These are phyloP conservation scores for Tricholoma sp. DNA, from an alignment of 768 basidiomycete species.

Conservation along the genomic window DNA sequence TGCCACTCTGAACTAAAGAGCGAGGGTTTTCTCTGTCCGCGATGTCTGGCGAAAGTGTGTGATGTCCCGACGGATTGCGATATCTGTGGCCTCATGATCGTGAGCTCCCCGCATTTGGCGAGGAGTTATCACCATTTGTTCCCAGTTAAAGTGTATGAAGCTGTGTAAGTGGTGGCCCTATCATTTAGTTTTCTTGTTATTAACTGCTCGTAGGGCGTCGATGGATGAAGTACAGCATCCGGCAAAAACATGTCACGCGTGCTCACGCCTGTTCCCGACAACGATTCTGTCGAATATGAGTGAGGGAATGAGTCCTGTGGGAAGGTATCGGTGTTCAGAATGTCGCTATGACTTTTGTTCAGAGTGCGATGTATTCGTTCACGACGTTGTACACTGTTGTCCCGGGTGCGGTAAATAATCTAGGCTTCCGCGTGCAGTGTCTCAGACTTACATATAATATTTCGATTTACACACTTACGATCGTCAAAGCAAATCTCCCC, in stretches of 20 bases:
- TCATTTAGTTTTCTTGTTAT: slow-evolving; percentile 1
- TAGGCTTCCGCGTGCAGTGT: not conserved
- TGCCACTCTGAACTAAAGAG: slow-evolving; percentile 92
- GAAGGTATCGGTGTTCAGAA: slow-evolving; percentile 85
- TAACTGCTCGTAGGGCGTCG: slow-evolving; percentile 29
- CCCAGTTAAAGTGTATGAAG: slow-evolving; percentile 81
- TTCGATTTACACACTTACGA: not conserved
- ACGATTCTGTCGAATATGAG: slow-evolving; percentile 31
- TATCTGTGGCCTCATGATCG: slow-evolving; percentile 96
- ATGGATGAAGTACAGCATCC: slow-evolving; percentile 30
- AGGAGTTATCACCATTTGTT: slow-evolving; percentile 95
- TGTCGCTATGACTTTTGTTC: slow-evolving; percentile 87
- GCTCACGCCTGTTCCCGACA: slow-evolving; percentile 64
- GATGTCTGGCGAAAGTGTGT: slow-evolving; percentile 90
- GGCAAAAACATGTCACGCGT: slow-evolving; percentile 65
- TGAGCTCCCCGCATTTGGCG: slow-evolving; percentile 95
- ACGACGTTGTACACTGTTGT: slow-evolving; percentile 93
- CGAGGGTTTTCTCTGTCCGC: slow-evolving; percentile 92
- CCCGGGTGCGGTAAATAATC: slow-evolving; percentile 67
- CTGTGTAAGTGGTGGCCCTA: slow-evolving; percentile 56
- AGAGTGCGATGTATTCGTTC: slow-evolving; percentile 95
- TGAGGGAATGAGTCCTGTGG: slow-evolving; percentile 77
- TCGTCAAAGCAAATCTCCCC: slow-evolving; percentile 34
- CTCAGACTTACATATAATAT: not conserved
- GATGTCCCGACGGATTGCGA: slow-evolving; percentile 98